Base-by-base conservation (phyloP, 2,329 filamentous ascomycete genomes). In the Ploettnerulaceae sp. region DNA sequence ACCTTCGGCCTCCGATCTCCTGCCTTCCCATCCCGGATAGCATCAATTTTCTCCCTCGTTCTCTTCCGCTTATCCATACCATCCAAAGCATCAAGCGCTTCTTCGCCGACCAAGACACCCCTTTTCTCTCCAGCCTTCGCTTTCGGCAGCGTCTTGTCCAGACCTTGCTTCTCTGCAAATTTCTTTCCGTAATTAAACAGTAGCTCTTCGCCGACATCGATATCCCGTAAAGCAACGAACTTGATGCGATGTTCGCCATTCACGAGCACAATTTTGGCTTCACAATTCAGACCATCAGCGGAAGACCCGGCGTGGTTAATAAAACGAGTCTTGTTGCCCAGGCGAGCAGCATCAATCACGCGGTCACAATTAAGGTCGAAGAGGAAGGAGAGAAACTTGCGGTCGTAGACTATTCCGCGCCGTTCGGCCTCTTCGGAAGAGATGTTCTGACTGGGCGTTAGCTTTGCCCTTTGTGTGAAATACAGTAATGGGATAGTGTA, bases 101-200 rank as follows among this genome's bases (percentile, higher is more conserved):
- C 53, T 28, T 57, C 50, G 2, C 52, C 55, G 2, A 43, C 47
- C n/a, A 58, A 36, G 1, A 57, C 58, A 14, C 54, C 56, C 21
- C 56, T 52, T 26, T 54, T 57, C 2, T 47, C 33, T 5, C 48
- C 48, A 11, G 51, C 47, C 24, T 53, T 48, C 2, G 47, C 32
- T 32, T 57, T 52, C 5, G 56, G 48, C 3, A 57, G 26, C 49
- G 74, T 75, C 63, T 75, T 73, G 25, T 70, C 79, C 47, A 82
- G 63, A 48, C 56, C 57, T 21, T 61, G 57, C 24, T 57, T 56
- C 11, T 82, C 81, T 9, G 78, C 77, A 57, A 84, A 83, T 51
- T 81, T 77, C 58, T 82, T 76, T 32, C 84, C 84, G 57, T 94
- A 93, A 61, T 91, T 79, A 65, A 91, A 94, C 61, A 89, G 85